These are phyloP conservation scores for Trichophyton verrucosum DNA, from an alignment of 2,329 filamentous ascomycete genomes.

Conservation along the genomic window DNA sequence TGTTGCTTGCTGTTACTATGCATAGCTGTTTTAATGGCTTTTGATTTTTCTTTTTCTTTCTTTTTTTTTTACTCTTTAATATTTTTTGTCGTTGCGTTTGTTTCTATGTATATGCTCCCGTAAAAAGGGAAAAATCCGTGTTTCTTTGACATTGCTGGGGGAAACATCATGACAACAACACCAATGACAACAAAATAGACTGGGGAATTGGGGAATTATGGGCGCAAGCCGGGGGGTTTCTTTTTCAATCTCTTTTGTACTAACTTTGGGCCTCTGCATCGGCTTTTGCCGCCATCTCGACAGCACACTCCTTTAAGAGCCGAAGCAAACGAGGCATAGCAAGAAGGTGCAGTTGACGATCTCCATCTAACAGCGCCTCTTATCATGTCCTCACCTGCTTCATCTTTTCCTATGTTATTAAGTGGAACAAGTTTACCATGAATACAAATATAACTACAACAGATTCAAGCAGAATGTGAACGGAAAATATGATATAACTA, in stretches of 20 bases:
- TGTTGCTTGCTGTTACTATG: not conserved
- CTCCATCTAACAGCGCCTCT: too few species aligned
- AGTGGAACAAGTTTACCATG: not conserved
- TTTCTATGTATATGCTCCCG: not conserved
- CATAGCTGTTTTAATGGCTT: constrained; percentile 4
- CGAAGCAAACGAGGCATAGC: not conserved
- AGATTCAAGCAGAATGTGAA: not conserved
- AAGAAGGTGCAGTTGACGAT: not conserved
- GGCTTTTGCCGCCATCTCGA: not conserved
- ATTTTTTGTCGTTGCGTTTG: constrained; percentile 4
- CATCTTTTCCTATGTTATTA: not conserved
- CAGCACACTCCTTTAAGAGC: not conserved
- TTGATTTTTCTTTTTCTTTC: not conserved
- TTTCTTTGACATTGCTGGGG: constrained; percentile 3
- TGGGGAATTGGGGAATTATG: not conserved
- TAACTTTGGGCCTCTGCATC: not conserved
- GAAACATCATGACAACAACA: constrained; percentile 2
- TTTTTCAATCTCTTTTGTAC: not conserved
- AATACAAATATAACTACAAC: not conserved
- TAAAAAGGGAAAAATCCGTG: not conserved
- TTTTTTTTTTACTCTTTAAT: not conserved
- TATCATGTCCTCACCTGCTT: not conserved
- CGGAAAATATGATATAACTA: not conserved
- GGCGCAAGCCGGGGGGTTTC: not conserved
- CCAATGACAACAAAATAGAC: constrained; percentile 2